Conservation (phyloP, 1,284 basidiomycete species). For the Cutaneotrichosporon mucoides region DNA sequence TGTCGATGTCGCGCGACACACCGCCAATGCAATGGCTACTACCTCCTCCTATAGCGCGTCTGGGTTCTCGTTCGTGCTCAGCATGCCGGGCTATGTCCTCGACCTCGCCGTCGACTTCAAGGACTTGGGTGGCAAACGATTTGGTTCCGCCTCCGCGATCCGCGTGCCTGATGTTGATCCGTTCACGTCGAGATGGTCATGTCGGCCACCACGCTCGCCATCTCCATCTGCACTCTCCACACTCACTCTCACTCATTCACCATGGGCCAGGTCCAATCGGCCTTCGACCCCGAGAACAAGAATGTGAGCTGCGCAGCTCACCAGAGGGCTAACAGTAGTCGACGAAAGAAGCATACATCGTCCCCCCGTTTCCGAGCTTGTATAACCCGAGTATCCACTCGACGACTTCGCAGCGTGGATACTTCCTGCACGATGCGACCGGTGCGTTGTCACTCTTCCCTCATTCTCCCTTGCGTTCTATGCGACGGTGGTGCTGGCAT, state of each 20-base stretch:
- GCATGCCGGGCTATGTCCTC: too few relatives aligned
- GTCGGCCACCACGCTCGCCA: too few relatives aligned
- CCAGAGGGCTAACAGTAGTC: too few relatives aligned
- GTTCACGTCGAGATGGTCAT: too few relatives aligned
- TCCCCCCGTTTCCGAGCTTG: conserved; percentile 54
- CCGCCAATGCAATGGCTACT: too few relatives aligned
- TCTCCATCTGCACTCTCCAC: not conserved
- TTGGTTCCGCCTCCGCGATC: conserved; percentile 1
- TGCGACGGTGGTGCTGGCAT: too few relatives aligned
- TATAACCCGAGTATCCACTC: conserved; percentile 51
- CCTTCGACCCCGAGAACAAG: conserved; percentile 24
- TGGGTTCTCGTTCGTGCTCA: too few relatives aligned
- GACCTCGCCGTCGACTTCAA: too few relatives aligned
- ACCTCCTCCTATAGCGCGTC: too few relatives aligned
- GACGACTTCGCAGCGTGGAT: conserved; percentile 29
- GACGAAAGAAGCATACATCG: conserved; percentile 32
- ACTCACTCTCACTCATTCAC: not conserved
- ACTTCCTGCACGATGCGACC: conserved; percentile 50
- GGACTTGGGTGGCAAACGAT: not conserved
- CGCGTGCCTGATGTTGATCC: too few relatives aligned
- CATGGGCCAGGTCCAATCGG: conserved; percentile 36
- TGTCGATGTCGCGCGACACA: too few relatives aligned
- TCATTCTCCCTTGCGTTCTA: too few relatives aligned
- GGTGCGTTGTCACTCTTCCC: conserved; percentile 23
- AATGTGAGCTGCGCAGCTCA: not conserved